Base-by-base conservation (phyloP, 192 early-diverging fungal species). In the Coemansia sp. region DNA sequence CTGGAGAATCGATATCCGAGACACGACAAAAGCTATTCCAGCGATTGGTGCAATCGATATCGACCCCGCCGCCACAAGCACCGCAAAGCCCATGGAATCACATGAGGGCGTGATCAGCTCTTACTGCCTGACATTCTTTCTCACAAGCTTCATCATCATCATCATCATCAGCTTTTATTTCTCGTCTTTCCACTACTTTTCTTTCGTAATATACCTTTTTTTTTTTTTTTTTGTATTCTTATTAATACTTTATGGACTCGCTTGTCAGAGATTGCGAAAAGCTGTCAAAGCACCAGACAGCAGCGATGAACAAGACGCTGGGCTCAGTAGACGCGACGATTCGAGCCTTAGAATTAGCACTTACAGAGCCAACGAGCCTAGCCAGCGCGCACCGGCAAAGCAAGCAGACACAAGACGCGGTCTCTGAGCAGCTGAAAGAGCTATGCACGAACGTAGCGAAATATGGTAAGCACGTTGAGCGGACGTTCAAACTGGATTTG, bases 401-500 rank as follows among this genome's bases (percentile, higher is more conserved):
- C 5, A 3, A 17, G 38, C 36, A 50, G 38, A 61, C 61, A 10
- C 74, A 82, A 8, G 32, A 59, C 31, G 38, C 68, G 8, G 69
- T 85, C 34, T 64, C 75, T 5, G 86, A 88, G 60, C 80, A 87
- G 37, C 80, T 88, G 17, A 89, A 90, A 60, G 93, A 94, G 25
- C 82, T 91, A 31, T 86, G 89, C 48, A 72, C 76, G 25, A 70
- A 80, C 25, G 69, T 93, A 10, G 63, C 74, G 34, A 93, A 90
- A 64, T 91, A 90, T 73, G 86, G 86, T 44, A 93, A 93, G 77
- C 86, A 84, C 6, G 84, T 94, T 11, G 93, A 94, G 29, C 91
- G 89, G 79, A 86, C 86, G 70, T 94, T 92, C 72, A 92, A 89
- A 59, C 80, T 84, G 50, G 90, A 90, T 44, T 74, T 90, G 27